Base-by-base conservation (phyloP, 805 yeast species). In the Lipomyces sp. region DNA sequence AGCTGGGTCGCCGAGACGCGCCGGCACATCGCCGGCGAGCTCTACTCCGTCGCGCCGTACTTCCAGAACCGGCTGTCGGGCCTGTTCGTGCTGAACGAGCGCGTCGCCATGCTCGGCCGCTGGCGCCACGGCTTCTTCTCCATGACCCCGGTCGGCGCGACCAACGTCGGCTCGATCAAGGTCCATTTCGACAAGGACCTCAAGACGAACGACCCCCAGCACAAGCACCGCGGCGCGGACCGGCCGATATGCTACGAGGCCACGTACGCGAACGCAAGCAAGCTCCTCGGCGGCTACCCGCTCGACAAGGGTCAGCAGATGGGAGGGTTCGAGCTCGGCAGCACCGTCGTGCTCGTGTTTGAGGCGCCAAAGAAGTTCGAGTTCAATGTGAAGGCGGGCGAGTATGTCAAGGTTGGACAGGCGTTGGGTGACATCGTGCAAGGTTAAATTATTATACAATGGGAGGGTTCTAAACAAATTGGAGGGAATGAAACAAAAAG, bases 131-230 rank as follows among this genome's bases (percentile, higher is more conserved):
- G 99, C 0, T 93, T 93, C 63, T 93, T 93, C 72, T 84, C 95
- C 58, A 93, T 93, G 99, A 91, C 96, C 0, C 97, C 99, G 0
- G 98, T 93, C 11, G 99, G 99, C 13, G 99, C 99, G 22, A 93
- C 98, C 2, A 93, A 93, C 70, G 99, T 93, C 28, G 99, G 99
- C 4, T 84, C 95, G 62, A 93, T 93, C 59, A 82, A 84, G 52
- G 77, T 93, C 59, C 88, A 90, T 65, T 93, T 93, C 63, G 99
- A 93, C 69, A 83, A 84, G 70, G 90, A 86, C 63, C 77, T 93
- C 63, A 78, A 83, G 34, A 93, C 99, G 13, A 93, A 93, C 67
- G 55, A 36, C 52, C 55, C 44, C 49, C 56, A 61, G 24, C 66
- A 74, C 64, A 74, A 72, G 62, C 73, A 78, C 37, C 78, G 76